Conservation (phyloP, 2,329 filamentous ascomycete genomes). For the Ophiostoma tasmaniense region DNA sequence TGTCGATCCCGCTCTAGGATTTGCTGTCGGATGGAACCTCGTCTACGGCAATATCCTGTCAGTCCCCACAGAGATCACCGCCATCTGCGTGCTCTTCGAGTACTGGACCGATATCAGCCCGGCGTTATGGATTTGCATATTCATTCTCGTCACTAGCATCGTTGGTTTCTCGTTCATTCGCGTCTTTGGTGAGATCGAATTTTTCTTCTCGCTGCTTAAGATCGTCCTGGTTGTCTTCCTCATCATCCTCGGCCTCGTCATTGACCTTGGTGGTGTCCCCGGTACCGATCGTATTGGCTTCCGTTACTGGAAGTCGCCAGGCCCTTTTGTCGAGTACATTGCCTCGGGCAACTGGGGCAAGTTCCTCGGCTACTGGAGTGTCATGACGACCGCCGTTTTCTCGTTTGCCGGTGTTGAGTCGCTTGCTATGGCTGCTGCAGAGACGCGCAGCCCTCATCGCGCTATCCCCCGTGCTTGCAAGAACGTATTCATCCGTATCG, state of each 20-base stretch:
- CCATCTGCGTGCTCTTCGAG: conserved; percentile 49
- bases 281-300: conserved; percentile 42
- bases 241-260: conserved; percentile 46
- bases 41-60: conserved; percentile 43
- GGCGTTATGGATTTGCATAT: conserved; percentile 39
- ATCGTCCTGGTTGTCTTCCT: conserved; percentile 50
- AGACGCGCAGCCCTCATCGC: conserved; percentile 63
- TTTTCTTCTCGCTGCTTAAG: conserved; percentile 54
- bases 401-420: conserved; percentile 54
- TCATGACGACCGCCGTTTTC: conserved; percentile 50
- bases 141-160: conserved; percentile 46
- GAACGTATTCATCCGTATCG: conserved; percentile 67
- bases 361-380: conserved; percentile 52
- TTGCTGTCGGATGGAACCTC: conserved; percentile 43
- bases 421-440: conserved; percentile 41
- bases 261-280: conserved; percentile 49
- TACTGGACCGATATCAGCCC: conserved; percentile 47
- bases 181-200: conserved; percentile 54
- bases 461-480: conserved; percentile 64
- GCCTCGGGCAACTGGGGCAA: conserved; percentile 38
- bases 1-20: conserved; percentile 38
- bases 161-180: conserved; percentile 46
- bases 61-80: conserved; percentile 41
- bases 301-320: conserved; percentile 40
- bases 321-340: conserved; percentile 42